Base-by-base conservation (phyloP, 306 rosid species). In the Begonia peltatifolia region DNA sequence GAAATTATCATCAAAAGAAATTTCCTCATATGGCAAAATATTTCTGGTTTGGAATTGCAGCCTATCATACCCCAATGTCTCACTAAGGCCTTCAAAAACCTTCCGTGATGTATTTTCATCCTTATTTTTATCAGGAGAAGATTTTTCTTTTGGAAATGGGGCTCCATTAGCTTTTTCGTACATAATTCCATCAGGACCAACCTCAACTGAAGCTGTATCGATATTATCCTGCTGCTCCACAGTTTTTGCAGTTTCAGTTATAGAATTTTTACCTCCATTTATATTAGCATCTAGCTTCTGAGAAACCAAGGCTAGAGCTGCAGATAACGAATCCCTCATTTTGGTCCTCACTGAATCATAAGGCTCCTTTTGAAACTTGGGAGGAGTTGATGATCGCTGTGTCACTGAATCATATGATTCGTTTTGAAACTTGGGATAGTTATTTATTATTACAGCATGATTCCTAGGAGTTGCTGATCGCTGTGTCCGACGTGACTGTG, bases 331-430 rank as follows among this genome's bases (percentile, higher is more conserved):
- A 57, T 80, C 94, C 69, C 94, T 80, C 96, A 87, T 87, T 73
- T 83, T 87, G 64, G 90, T 80, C 82, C 96, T 80, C 51, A 87
- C 81, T 47, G 73, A 80, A 56, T 80, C 87, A 41, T 78, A 80
- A 54, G 87, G 76, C 42, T 83, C 94, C 15, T 62, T 54, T 46
- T 71, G 81, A 65, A 30, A 63, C 73, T 66, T 87, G 61, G 89
- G 46, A 20, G 76, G 68, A 72, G 59, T 72, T 10, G 63, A 16
- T 9, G 77, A 52, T 51, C 89, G 76, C 42, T 82, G 81, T 2
- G 79, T 80, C 51, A 83, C 81, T 47, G 73, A 80, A 56, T 80
- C 87, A 41, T 78, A 80, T 52, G 87, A 74, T 41, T 87, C 94
- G 16, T 62, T 54, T 42, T 72, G 81, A 65, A 30, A 63, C 71